Evolutionary conservation across 139 green algal species (phyloP).

Genomic region (Pleodorina starrii): DNA sequence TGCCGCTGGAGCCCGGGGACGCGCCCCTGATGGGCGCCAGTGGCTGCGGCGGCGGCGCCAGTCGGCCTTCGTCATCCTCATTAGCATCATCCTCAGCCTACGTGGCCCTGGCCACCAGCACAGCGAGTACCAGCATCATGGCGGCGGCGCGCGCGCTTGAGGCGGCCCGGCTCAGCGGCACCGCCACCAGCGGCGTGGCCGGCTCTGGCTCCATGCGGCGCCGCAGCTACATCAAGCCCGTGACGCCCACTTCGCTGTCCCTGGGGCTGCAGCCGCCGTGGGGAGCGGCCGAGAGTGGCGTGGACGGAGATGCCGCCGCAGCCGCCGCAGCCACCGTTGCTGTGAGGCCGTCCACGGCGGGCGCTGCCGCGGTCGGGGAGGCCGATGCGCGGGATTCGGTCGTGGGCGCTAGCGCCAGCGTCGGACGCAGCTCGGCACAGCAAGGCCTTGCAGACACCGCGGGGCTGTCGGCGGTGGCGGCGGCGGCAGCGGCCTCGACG

Average conservation of each 20-base stretch:
- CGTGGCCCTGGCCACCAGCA: background rate
- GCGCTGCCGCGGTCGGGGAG: too few species aligned
- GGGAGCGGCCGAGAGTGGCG: background rate
- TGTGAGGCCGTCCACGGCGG: background rate
- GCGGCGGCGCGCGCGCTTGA: background rate
- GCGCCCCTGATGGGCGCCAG: background rate
- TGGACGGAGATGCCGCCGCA: background rate
- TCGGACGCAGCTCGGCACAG: background rate
- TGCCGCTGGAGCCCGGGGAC: background rate
- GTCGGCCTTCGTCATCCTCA: background rate
- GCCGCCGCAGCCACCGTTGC: background rate
- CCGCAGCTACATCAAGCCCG: constrained; percentile 9
- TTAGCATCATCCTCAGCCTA: too few species aligned
- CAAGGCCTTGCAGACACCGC: background rate
- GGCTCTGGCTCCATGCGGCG: background rate
- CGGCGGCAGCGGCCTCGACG: background rate
- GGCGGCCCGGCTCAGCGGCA: background rate
- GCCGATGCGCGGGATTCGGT: background rate
- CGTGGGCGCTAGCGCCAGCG: background rate
- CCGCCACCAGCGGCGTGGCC: background rate
- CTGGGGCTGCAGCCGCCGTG: background rate
- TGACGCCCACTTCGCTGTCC: background rate
- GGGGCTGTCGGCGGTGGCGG: background rate
- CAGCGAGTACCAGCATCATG: background rate
- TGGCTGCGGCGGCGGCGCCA: background rate